Evolutionary conservation across 2,329 filamentous ascomycete species (phyloP), one percentile per base, ranked within the genome.

Genomic region (Trichoderma oligosporum): DNA sequence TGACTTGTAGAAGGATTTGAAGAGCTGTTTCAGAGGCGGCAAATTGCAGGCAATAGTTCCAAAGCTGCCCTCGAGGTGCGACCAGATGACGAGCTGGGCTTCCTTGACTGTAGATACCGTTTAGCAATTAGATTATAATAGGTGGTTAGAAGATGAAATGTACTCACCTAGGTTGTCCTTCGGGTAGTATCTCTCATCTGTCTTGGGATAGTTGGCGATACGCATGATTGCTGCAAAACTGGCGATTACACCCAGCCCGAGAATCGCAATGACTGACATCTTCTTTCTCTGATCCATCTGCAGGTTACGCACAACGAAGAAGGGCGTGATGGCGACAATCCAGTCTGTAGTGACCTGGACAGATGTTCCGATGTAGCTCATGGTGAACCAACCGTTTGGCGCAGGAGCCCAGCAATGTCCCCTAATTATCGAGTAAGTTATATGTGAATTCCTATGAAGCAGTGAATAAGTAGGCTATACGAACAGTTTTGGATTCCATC

Each of bases 351-450:
- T 39, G 25, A 33, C 48, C 7, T 38, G 25, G 25, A 52, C 36
- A 7, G 33, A 35, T 5, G 48, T 38, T 16, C 48, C 48, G 36
- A 24, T 33, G 7, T 52, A 52, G 24, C 48, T 52, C n/a, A 52
- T 52, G 16, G 41, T 52, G 48, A 52, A 38, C 48, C 48, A 52
- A 7, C 48, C 48, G 16, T 41, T 4, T 36, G 48, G 25, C 48
- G 33, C 35, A 16, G 25, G 48, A 41, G 38, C 38, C 38, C 38
- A 41, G 38, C 48, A 35, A 31, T 27, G 27, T 41, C 27, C 38
- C 4, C 38, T 41, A 7, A 22, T 14, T n/a, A 3, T n/a, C 14
- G 22, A 24, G 18, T 52, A 29, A 52, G 48, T 3, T 4, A 22
- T 31, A 22, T n/a, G 2, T 20, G 3, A 20, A 33, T 12, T 41